Evolutionary conservation across 1,284 basidiomycete genomes (phyloP).

Genomic region (Heterobasidion irregulare): DNA sequence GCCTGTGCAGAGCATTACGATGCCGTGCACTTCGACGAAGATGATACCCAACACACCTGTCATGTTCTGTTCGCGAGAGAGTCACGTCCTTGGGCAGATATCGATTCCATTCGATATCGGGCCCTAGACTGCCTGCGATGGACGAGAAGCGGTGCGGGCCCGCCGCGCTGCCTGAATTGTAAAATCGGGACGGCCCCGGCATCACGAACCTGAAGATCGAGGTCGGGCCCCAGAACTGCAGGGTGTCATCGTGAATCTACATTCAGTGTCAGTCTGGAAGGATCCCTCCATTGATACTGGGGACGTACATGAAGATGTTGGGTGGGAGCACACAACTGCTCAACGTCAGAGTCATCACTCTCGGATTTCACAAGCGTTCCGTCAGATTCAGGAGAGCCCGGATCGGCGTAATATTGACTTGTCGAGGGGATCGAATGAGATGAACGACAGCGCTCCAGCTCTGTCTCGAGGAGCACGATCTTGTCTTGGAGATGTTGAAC

Average conservation of each 20-base stretch:
- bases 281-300: neutral
- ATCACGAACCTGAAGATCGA: constrained; percentile 21
- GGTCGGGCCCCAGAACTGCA: constrained; percentile 27
- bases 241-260: constrained; percentile 23
- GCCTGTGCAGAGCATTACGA: constrained; percentile 17
- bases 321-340: constrained; percentile 23
- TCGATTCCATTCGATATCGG: constrained; percentile 48
- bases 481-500: neutral
- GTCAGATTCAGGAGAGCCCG: neutral
- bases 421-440: neutral
- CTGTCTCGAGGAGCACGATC: neutral
- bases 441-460: neutral
- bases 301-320: constrained; percentile 23
- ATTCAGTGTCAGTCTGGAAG: neutral
- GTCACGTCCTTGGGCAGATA: constrained; percentile 39
- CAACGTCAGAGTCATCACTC: constrained; percentile 22
- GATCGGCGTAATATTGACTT: neutral
- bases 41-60: constrained; percentile 19
- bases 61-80: constrained; percentile 43
- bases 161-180: constrained; percentile 13
- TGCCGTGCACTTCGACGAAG: neutral
- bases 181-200: too few species aligned
- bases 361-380: constrained; percentile 7
- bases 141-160: constrained; percentile 15
- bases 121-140: constrained; percentile 13